Evolutionary conservation across 2,329 filamentous ascomycete genomes (phyloP), one percentile per base, ranked within the genome.

Genomic region (Xylariaceae sp.): DNA sequence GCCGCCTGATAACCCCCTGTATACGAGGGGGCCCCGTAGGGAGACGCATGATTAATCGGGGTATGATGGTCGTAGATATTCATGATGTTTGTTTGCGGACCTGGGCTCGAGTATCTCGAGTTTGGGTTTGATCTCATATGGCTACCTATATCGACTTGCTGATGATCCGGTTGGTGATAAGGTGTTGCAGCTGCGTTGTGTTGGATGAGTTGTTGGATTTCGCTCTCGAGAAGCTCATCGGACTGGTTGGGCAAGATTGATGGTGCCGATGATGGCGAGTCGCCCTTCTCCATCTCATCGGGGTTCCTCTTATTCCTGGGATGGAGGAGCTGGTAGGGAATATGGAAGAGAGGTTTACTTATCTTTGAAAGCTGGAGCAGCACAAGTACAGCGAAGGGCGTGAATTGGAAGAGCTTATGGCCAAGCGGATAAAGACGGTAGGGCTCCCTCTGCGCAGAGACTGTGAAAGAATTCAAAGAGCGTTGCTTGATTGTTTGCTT

Each of bases 191-290:
- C 13, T 34, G 32, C 63, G 63, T 77, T 78, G 58, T 78, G 73
- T 53, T 75, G 71, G 47, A 74, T 65, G 26, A 78, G 59, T 19
- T 77, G 71, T 45, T 73, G 70, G 54, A 76, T 70, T 37, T 72
- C 71, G 53, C 70, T 68, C n/a, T 73, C 70, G 22, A 74, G 67
- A 26, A 74, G 72, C 53, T 62, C 62, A 46, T 70, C 60, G 26
- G 67, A 39, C 21, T 67, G 65, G 44, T 67, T 61, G 18, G 67
- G 67, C 51, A 65, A 64, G 49, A 67, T 67, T 46, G 73, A 75
- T 18, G 72, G 72, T 50, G 74, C 72, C 54, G 79, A 77, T 19
- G 78, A 79, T 41, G 72, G 73, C 34, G 75, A 71, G 4, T 60
- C 54, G 46, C 47, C 47, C 55, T 62, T 64, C 58, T 65, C 65